Evolutionary conservation across 2,329 filamentous ascomycete genomes (phyloP).

Genomic region (Exophiala alcalophila): DNA sequence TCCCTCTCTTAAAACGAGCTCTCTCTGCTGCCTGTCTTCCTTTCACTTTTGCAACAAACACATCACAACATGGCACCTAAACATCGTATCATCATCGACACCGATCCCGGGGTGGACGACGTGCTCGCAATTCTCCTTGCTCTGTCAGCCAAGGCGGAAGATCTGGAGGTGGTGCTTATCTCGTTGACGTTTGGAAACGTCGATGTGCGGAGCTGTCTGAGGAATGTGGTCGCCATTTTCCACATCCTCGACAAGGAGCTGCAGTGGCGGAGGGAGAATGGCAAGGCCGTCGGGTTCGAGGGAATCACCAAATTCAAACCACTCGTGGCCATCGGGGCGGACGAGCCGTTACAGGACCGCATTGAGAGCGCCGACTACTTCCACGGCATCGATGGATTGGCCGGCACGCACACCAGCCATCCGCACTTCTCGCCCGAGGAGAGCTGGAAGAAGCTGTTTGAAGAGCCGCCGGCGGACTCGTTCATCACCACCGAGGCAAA

Average conservation of each 20-base stretch:
- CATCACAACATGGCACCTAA: slow-evolving; percentile 59
- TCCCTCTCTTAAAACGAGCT: no score
- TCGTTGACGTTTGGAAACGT: slow-evolving; percentile 95
- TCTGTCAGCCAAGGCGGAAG: slow-evolving; percentile 74
- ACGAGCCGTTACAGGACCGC: slow-evolving; percentile 80
- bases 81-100: slow-evolving; percentile 88
- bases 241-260: slow-evolving; percentile 87
- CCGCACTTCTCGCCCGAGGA: slow-evolving; percentile 72
- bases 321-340: slow-evolving; percentile 79
- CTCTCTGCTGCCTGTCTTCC: no score
- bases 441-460: slow-evolving; percentile 69
- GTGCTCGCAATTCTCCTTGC: slow-evolving; percentile 83
- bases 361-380: slow-evolving; percentile 81
- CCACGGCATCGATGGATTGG: slow-evolving; percentile 74
- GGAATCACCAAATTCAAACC: slow-evolving; percentile 71
- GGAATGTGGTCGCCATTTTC: slow-evolving; percentile 87
- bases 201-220: slow-evolving; percentile 79
- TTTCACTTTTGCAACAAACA: no score
- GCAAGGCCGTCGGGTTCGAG: slow-evolving; percentile 67
- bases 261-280: slow-evolving; percentile 71
- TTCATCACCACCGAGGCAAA: slow-evolving; percentile 49
- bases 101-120: slow-evolving; percentile 93
- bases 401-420: slow-evolving; percentile 66
- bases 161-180: slow-evolving; percentile 80
- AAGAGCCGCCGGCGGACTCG: slow-evolving; percentile 40